Conservation (phyloP, 306 rosid genomes). For the Prunus mira region DNA sequence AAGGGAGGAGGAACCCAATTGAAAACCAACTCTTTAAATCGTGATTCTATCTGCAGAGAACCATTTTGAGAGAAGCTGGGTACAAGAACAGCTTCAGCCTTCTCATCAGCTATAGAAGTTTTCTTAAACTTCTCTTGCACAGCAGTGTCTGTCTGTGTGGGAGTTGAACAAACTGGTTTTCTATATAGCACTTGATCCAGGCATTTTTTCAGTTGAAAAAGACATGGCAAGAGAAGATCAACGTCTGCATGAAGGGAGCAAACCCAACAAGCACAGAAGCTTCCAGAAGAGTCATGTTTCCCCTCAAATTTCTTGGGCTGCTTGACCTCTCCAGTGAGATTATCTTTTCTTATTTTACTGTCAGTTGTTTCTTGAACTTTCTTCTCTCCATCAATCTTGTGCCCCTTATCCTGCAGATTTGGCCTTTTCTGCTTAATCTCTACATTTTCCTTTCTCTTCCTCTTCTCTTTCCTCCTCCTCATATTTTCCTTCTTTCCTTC, state of each 20-base stretch:
- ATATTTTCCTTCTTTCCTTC: conserved; percentile 4
- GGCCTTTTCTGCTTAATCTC: background rate
- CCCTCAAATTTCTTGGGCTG: too few species aligned
- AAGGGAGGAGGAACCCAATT: conserved; percentile 4
- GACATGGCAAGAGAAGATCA: conserved; percentile 5
- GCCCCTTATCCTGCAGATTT: too few species aligned
- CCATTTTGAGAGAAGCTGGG: background rate
- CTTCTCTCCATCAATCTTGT: background rate
- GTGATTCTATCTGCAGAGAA: background rate
- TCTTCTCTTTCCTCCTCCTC: background rate
- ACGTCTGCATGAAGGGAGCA: background rate
- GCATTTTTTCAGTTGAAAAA: background rate
- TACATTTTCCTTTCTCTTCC: background rate
- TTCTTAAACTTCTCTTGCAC: background rate
- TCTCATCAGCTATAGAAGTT: background rate
- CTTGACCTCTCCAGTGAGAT: background rate
- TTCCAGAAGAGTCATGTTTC: background rate
- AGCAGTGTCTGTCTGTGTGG: background rate
- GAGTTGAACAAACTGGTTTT: background rate
- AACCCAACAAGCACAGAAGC: background rate
- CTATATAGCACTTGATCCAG: background rate
- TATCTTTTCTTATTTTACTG: too few species aligned
- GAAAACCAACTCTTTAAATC: background rate
- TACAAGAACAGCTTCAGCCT: background rate
- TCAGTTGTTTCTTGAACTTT: background rate